Percentiles rank a stretch among this genome's conserved stretches.
Conservation (phyloP, 441 rosid genomes). For the Metrosideros polymorpha region DNA sequence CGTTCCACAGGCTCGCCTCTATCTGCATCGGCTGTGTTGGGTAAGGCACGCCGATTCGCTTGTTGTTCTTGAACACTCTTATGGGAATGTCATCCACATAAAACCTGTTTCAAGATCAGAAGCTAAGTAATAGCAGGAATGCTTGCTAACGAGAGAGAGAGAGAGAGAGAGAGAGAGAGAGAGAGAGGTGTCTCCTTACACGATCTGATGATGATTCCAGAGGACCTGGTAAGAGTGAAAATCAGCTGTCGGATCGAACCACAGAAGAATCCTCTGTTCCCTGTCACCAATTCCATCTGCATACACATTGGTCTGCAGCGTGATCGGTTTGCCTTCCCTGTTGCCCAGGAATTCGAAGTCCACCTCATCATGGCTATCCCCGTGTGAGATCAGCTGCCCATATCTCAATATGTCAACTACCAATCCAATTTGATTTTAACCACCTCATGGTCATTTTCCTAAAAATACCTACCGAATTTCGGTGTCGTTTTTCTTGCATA, state of each 20-base stretch:
- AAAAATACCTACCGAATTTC: background rate
- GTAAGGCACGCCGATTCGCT: background rate
- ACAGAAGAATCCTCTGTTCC: constrained; percentile 24
- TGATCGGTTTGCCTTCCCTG: constrained; percentile 10
- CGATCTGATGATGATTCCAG: constrained; percentile 22
- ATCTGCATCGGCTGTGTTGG: constrained; percentile 25
- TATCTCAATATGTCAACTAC: background rate
- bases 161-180: background rate
- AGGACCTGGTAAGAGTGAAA: constrained; percentile 24
- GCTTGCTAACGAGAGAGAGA: background rate
- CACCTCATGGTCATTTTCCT: background rate
- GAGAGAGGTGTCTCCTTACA: background rate
- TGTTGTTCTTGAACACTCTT: constrained; percentile 15
- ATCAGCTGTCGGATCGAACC: constrained; percentile 33
- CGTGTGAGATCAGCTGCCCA: constrained; percentile 14
- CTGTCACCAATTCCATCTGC: constrained; percentile 17
- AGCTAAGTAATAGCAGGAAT: background rate
- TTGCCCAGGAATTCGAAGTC: constrained; percentile 30
- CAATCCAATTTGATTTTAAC: background rate
- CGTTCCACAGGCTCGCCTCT: constrained; percentile 15
- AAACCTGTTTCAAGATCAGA: constrained; percentile 4
- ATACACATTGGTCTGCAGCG: constrained; percentile 29
- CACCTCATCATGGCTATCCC: constrained; percentile 22
- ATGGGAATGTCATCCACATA: constrained; percentile 18
- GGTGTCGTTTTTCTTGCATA: background rate